These are phyloP conservation scores for Chlamydomonas urium DNA, from an alignment of 139 green algal species.

Conservation along the genomic window DNA sequence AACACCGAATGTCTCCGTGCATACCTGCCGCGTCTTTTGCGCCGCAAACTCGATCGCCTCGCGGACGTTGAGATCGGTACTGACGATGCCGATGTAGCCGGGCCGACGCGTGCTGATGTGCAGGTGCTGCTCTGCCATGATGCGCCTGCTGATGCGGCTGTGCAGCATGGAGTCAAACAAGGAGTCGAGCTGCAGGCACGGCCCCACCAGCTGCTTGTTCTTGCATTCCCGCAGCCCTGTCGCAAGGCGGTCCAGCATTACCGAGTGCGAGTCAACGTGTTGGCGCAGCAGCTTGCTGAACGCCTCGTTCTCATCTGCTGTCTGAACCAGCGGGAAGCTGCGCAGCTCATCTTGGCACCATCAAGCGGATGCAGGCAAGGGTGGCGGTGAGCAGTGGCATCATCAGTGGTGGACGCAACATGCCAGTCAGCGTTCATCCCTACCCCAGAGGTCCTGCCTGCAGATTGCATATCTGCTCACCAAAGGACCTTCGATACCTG, in stretches of 20 bases:
- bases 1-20: constrained; percentile 71
- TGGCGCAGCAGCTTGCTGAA: constrained; percentile 70
- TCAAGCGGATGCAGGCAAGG: too few species aligned
- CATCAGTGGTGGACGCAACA: too few species aligned
- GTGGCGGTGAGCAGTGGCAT: too few species aligned
- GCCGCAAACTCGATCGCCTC: constrained; percentile 68
- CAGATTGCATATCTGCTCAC: too few species aligned
- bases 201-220: constrained; percentile 62
- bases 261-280: constrained; percentile 80
- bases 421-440: too few species aligned
- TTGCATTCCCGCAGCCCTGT: constrained; percentile 72
- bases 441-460: too few species aligned
- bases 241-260: constrained; percentile 81
- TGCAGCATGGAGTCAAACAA: constrained; percentile 76
- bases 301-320: constrained; percentile 59
- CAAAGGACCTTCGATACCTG: constrained; percentile 81
- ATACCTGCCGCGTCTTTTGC: constrained; percentile 63
- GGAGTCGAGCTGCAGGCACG: constrained; percentile 69
- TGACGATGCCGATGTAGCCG: constrained; percentile 72
- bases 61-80: constrained; percentile 58
- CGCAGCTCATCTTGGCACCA: constrained; percentile 56
- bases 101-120: constrained; percentile 49
- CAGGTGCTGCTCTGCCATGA: constrained; percentile 89
- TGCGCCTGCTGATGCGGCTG: constrained; percentile 61
- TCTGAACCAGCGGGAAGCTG: constrained; percentile 35